Percentiles rank a stretch among this genome's conserved stretches.
phyloP scores from a whole-genome alignment of 768 basidiomycete species.

The Mycena filopes region DNA sequence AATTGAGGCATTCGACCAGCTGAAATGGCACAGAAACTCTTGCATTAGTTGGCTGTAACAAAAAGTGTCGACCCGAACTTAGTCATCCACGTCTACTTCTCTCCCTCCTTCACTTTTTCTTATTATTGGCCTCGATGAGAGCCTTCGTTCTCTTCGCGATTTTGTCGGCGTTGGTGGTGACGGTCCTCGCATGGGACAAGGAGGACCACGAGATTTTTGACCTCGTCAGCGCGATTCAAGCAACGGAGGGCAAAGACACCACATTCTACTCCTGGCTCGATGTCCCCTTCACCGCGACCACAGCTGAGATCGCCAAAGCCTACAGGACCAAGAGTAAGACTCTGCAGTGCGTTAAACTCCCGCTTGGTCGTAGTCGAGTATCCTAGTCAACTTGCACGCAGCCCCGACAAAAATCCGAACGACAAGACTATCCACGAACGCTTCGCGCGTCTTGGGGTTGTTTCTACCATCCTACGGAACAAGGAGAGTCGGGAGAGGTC shows the following conservation, averaged over 20 bases:
- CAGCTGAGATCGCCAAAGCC: slow-evolving; percentile 84
- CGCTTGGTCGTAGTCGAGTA: neutral
- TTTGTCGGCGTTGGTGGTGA: slow-evolving; percentile 62
- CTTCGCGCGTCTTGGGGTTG: slow-evolving; percentile 91
- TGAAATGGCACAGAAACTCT: too few species aligned
- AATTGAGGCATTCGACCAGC: too few species aligned
- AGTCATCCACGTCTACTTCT: too few species aligned
- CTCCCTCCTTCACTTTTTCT: slow-evolving; percentile 53
- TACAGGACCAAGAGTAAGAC: slow-evolving; percentile 92
- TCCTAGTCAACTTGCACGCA: slow-evolving; percentile 41
- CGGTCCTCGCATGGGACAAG: slow-evolving; percentile 77
- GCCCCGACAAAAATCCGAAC: slow-evolving; percentile 95
- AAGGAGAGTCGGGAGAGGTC: slow-evolving; percentile 81
- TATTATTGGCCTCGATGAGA: slow-evolving; percentile 43
- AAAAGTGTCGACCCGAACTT: too few species aligned
- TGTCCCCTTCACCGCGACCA: slow-evolving; percentile 77
- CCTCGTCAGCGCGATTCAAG: slow-evolving; percentile 83
- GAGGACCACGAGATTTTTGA: slow-evolving; percentile 98
- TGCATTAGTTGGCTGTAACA: too few species aligned
- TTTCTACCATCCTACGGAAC: slow-evolving; percentile 83
- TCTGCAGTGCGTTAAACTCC: slow-evolving; percentile 75
- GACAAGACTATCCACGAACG: slow-evolving; percentile 86
- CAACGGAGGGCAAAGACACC: slow-evolving; percentile 91
- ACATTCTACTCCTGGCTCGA: slow-evolving; percentile 96
- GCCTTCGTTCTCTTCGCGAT: slow-evolving; percentile 17